These are phyloP conservation scores for Aureobasidium sp. DNA, from an alignment of 2,329 filamentous ascomycete species.

Conservation along the genomic window DNA sequence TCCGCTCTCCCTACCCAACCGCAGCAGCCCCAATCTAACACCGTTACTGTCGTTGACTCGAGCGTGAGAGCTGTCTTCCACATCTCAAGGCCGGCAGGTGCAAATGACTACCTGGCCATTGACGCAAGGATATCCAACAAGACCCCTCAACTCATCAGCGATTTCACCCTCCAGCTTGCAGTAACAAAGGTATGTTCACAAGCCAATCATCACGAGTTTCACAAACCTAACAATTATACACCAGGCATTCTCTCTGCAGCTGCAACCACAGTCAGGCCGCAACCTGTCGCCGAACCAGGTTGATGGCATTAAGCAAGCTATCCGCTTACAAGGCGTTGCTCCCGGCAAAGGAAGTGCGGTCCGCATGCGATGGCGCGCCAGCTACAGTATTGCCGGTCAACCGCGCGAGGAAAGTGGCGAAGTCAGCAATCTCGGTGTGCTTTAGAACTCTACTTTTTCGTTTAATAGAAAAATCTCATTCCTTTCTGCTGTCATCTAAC, in stretches of 20 bases:
- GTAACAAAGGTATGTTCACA: constrained; percentile 67
- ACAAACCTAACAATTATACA: not conserved
- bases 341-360: constrained; percentile 64
- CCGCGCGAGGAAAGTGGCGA: constrained; percentile 30
- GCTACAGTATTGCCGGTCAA: constrained; percentile 60
- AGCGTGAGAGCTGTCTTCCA: constrained; percentile 64
- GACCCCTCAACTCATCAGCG: constrained; percentile 58
- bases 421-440: constrained; percentile 11
- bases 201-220: not conserved
- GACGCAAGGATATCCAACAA: constrained; percentile 78
- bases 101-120: constrained; percentile 55
- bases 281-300: constrained; percentile 61
- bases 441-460: not conserved
- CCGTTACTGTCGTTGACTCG: constrained; percentile 59
- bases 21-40: constrained; percentile 44
- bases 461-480: not conserved
- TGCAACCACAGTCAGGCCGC: constrained; percentile 78
- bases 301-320: constrained; percentile 72
- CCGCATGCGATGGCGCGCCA: constrained; percentile 82
- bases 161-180: constrained; percentile 83
- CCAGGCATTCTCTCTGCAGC: constrained; percentile 69
- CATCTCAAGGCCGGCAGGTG: constrained; percentile 50
- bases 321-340: constrained; percentile 68
- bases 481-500: not conserved
- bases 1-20: constrained; percentile 60